These are phyloP conservation scores for Oryza rufipogon DNA, from an alignment of 176 grass and related monocot species.

Conservation along the genomic window DNA sequence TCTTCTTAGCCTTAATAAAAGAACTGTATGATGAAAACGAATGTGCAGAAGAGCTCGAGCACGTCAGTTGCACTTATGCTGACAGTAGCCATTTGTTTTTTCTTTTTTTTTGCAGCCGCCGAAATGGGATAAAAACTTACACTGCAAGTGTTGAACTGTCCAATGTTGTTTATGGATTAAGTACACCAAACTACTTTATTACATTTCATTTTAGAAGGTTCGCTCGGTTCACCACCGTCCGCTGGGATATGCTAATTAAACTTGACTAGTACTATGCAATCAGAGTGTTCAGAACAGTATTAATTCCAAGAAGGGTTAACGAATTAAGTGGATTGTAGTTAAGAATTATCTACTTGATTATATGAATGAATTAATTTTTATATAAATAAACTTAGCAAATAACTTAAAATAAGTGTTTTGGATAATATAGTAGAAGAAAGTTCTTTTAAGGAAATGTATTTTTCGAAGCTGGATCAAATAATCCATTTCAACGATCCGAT, in stretches of 20 bases:
- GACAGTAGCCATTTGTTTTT: conserved; percentile 19
- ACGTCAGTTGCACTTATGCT: conserved; percentile 19
- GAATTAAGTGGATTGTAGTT: background rate
- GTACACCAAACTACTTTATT: conserved; percentile 45
- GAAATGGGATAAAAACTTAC: background rate
- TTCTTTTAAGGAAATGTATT: too few relatives aligned
- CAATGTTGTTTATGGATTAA: conserved; percentile 38
- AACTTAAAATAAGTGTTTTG: too few relatives aligned
- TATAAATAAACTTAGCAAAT: too few relatives aligned
- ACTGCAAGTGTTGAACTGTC: background rate
- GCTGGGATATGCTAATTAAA: background rate
- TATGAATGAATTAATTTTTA: too few relatives aligned
- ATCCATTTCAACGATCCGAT: too few relatives aligned
- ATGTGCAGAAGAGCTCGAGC: background rate
- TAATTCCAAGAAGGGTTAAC: background rate
- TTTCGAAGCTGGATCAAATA: too few relatives aligned
- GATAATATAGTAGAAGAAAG: too few relatives aligned
- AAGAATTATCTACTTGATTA: background rate
- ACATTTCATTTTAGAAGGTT: conserved; percentile 41
- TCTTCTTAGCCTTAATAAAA: background rate
- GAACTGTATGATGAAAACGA: conserved; percentile 34
- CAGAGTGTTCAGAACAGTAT: background rate
- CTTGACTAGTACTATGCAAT: background rate
- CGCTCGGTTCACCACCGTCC: background rate
- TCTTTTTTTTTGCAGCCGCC: conserved; percentile 20